Base-by-base conservation (phyloP, 192 early-diverging fungal species). In the Entomortierella beljakovae region DNA sequence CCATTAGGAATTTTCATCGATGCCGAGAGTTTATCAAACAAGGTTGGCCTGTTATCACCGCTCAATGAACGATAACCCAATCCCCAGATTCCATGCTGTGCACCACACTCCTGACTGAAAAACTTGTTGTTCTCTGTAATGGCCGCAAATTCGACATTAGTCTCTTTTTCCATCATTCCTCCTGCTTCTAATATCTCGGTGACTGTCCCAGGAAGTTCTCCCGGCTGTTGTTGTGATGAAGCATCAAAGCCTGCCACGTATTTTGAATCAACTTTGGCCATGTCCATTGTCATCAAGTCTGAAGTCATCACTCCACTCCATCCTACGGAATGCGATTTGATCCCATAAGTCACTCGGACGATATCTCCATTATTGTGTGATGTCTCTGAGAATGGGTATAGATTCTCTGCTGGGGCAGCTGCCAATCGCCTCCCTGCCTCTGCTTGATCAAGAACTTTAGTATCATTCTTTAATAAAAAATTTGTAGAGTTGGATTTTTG, bases 31-130 rank as follows among this genome's bases (percentile, higher is more conserved):
- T 66, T 79, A 25, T 70, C 75, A 10, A 79, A 65, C 20, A 79
- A n/a, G 0, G 75, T 77, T 7, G 73, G 66, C 20, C 55, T 77
- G 1, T 18, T 55, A 26, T 79, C 75, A 8, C 64, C 60, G 38
- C 75, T 79, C 6, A 79, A 34, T 1, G 67, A 38, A 2, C 68
- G 25, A 32, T 79, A 79, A 0, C 61, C 75, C 0, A 79, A 57
- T 6, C 75, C 75, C 75, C 75, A 79, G 50, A 79, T 79, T 1
- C 75, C 75, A 16, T 79, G 75, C 23, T 79, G 75, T 0, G 67
- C 67, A 5, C 67, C 75, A 48, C 75, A 79, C 23, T 79, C 75
- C n/a, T 68, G 53, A 22, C 62, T 79, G 37, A 79, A 79, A 33
- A 79, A 79, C 6, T 42, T 62, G 0, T 29, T 66, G 57, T 79